Evolutionary conservation across 768 basidiomycete species (phyloP).

Genomic region (Tylopilus felleus): DNA sequence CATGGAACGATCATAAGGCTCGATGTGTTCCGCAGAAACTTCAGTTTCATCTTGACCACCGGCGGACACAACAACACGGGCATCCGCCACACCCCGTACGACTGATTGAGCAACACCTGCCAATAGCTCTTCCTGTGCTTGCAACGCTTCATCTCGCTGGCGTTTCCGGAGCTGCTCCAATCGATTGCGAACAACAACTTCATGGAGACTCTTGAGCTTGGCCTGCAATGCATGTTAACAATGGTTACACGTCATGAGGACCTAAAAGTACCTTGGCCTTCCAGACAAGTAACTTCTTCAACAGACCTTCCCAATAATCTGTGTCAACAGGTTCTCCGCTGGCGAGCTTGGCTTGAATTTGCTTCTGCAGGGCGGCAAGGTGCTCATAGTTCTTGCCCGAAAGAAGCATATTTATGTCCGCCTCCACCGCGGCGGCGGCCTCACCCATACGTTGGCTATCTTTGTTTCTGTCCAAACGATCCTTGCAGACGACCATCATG

Average conservation of each 20-base stretch:
- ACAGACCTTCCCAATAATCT: conserved; percentile 94
- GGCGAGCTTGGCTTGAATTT: conserved; percentile 82
- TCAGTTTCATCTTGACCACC: conserved; percentile 35
- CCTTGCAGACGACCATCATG: conserved; percentile 96
- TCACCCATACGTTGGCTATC: conserved; percentile 56
- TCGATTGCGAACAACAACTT: conserved; percentile 94
- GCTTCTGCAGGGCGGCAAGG: conserved; percentile 75
- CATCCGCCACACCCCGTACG: conserved; percentile 40
- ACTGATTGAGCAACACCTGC: conserved; percentile 71
- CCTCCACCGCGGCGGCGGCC: conserved; percentile 78
- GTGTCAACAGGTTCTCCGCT: conserved; percentile 95
- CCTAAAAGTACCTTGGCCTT: conserved; percentile 77
- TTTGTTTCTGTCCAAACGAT: conserved; percentile 77
- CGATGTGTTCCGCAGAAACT: conserved; percentile 55
- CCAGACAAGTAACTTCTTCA: conserved; percentile 92
- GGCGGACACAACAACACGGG: conserved; percentile 36
- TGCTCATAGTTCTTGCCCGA: conserved; percentile 86
- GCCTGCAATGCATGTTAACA: conserved; percentile 48
- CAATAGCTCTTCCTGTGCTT: conserved; percentile 87
- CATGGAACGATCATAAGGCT: conserved; percentile 83
- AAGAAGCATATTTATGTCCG: conserved; percentile 77
- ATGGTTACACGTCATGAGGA: neutral
- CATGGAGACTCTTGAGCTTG: conserved; percentile 87
- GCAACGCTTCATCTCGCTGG: conserved; percentile 93
- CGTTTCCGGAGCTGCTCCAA: conserved; percentile 93